Evolutionary conservation across 1,284 basidiomycete genomes (phyloP).

Genomic region (Marasmius fiardii): DNA sequence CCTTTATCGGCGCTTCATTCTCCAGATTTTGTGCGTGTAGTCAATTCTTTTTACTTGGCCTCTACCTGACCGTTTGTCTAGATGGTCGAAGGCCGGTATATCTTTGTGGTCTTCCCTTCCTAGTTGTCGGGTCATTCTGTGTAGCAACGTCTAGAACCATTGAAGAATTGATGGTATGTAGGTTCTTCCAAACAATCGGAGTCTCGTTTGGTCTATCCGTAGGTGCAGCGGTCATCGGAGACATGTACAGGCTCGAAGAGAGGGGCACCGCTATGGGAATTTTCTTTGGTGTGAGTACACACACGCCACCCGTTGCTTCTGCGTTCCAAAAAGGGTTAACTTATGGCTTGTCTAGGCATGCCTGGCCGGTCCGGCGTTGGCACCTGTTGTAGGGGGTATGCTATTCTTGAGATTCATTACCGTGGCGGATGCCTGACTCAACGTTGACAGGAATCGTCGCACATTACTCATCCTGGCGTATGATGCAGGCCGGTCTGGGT

Average conservation of each 20-base stretch:
- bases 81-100: constrained; percentile 66
- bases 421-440: not conserved
- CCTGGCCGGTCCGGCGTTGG: constrained; percentile 41
- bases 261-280: constrained; percentile 61
- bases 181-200: constrained; percentile 64
- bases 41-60: not conserved
- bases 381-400: constrained; percentile 29
- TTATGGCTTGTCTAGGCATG: constrained; percentile 32
- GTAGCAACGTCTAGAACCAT: constrained; percentile 48
- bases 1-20: constrained; percentile 51
- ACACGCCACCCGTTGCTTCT: too few species aligned
- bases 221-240: constrained; percentile 61
- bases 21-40: constrained; percentile 44
- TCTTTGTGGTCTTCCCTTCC: constrained; percentile 56
- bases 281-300: constrained; percentile 47
- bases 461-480: constrained; percentile 66
- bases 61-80: constrained; percentile 22
- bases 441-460: constrained; percentile 35
- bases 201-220: constrained; percentile 49
- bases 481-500: constrained; percentile 55
- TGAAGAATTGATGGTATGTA: constrained; percentile 51
- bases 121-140: constrained; percentile 58
- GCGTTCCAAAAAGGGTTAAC: too few species aligned
- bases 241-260: constrained; percentile 60
- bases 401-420: too few species aligned